phyloP scores from a whole-genome alignment of 345 rosid species.

The Eutrema yunnanense region DNA sequence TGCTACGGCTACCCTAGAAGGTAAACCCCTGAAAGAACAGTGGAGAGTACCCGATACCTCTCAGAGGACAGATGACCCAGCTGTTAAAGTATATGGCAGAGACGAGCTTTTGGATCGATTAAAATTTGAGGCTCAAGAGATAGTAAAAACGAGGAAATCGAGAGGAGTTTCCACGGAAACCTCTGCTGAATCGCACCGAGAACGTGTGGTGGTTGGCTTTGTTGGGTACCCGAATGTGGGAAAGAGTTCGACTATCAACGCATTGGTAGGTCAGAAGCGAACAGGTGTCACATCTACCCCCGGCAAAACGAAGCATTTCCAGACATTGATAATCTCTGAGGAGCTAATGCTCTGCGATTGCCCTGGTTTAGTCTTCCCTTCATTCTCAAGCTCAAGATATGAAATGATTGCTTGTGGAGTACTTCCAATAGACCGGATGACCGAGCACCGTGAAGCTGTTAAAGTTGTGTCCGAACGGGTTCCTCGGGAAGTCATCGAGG shows the following conservation, averaged over 20 bases:
- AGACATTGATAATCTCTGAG: constrained; percentile 73
- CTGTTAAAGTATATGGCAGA: constrained; percentile 62
- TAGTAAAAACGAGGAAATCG: constrained; percentile 50
- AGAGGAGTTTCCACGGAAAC: constrained; percentile 25
- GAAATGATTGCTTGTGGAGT: constrained; percentile 96
- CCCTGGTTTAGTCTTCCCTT: constrained; percentile 87
- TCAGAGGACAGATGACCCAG: constrained; percentile 40
- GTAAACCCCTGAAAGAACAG: constrained; percentile 42
- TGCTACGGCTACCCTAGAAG: constrained; percentile 72
- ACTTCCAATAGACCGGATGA: constrained; percentile 86
- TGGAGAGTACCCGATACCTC: constrained; percentile 30
- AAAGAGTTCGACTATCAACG: constrained; percentile 92
- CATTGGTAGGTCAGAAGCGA: constrained; percentile 85
- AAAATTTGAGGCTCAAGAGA: constrained; percentile 70
- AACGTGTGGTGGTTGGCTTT: constrained; percentile 69
- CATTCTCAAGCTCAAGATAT: constrained; percentile 84
- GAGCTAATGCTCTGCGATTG: constrained; percentile 86
- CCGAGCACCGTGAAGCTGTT: constrained; percentile 81
- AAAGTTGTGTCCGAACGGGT: constrained; percentile 82
- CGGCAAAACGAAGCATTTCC: constrained; percentile 95
- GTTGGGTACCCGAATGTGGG: constrained; percentile 98
- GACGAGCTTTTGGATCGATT: constrained; percentile 75
- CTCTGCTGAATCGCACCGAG: constrained; percentile 19
- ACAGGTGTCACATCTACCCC: constrained; percentile 96
- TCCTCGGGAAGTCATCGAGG: constrained; percentile 59